Evolutionary conservation across 129 eudicot genomes (phyloP).

Genomic region (Saussurea involucrata): DNA sequence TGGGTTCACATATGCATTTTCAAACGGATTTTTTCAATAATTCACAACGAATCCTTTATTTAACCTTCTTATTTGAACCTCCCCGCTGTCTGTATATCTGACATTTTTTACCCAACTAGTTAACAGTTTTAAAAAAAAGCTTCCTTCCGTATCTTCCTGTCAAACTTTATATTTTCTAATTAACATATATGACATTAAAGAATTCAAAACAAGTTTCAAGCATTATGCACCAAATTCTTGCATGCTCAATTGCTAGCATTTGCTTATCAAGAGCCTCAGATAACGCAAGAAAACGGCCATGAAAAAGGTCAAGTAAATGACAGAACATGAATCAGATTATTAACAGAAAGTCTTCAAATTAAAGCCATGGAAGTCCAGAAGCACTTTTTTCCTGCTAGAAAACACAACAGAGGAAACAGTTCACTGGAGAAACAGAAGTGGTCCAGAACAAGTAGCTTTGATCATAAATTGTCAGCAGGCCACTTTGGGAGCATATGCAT

Average conservation of each 20-base stretch:
- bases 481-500: slow-evolving; percentile 28
- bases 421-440: slow-evolving; percentile 17
- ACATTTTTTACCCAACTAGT: neutral
- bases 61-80: too few species aligned
- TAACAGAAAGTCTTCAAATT: slow-evolving; percentile 8
- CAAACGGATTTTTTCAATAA: neutral
- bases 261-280: neutral
- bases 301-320: neutral
- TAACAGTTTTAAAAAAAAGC: neutral
- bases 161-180: neutral
- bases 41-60: neutral
- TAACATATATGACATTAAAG: neutral
- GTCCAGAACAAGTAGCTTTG: slow-evolving; percentile 39
- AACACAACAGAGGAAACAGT: neutral
- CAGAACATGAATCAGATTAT: neutral
- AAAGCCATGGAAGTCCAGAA: slow-evolving; percentile 9
- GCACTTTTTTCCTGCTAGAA: slow-evolving; percentile 10
- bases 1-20: neutral
- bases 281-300: neutral
- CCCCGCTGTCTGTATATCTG: neutral
- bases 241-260: neutral
- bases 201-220: neutral
- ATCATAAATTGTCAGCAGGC: slow-evolving; percentile 33
- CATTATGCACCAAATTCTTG: neutral
- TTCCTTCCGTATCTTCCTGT: neutral